Evolutionary conservation across 306 rosid genomes (phyloP).

Genomic region (Gillenia trifoliata): DNA sequence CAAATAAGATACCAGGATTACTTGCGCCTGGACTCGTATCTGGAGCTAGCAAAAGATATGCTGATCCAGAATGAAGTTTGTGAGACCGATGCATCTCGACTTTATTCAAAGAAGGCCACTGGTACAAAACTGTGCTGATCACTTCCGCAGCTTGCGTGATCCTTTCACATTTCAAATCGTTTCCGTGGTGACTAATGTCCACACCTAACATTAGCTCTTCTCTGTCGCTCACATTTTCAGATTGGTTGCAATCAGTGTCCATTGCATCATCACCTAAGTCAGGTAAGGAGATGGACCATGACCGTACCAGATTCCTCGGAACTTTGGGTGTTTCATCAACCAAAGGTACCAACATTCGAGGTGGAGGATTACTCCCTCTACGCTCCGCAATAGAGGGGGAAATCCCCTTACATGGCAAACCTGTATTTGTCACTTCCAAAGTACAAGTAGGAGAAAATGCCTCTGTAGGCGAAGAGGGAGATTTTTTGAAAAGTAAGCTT

Average conservation of each 20-base stretch:
- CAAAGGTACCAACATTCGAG: conserved; percentile 63
- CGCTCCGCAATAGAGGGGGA: conserved; percentile 79
- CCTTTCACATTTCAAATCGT: conserved; percentile 23
- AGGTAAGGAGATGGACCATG: conserved; percentile 56
- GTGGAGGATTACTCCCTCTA: conserved; percentile 83
- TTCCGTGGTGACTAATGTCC: conserved; percentile 15
- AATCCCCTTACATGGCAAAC: conserved; percentile 35
- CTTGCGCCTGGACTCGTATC: neutral
- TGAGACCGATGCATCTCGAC: neutral
- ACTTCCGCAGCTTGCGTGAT: conserved; percentile 2
- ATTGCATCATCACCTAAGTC: conserved; percentile 41
- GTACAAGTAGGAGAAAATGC: conserved; percentile 28
- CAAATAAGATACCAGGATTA: neutral
- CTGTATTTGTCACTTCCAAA: conserved; percentile 22
- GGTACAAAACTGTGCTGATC: conserved; percentile 23
- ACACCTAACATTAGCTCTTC: conserved; percentile 36
- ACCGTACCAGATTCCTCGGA: conserved; percentile 46
- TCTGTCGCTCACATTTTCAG: conserved; percentile 26
- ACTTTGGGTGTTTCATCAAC: conserved; percentile 44
- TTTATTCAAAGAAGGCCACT: neutral
- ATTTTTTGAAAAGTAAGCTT: conserved; percentile 34
- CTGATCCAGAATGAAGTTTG: neutral
- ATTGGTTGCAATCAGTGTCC: conserved; percentile 41
- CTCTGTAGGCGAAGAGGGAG: conserved; percentile 34
- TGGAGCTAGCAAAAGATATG: neutral